Base-by-base conservation (phyloP, 345 rosid species). In the Camelina neglecta region DNA sequence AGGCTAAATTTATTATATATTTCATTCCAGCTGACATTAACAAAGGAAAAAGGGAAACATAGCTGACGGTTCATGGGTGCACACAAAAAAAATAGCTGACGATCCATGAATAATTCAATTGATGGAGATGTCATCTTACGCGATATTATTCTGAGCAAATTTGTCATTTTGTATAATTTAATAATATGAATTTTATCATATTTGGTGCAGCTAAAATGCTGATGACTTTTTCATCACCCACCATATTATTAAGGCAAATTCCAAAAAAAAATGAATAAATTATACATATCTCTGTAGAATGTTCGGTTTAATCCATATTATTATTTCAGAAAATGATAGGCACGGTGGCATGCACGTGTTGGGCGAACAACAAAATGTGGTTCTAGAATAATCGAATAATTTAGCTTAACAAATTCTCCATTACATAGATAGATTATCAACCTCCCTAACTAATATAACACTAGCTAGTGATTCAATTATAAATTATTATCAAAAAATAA, bases 371-470 rank as follows among this genome's bases (percentile, higher is more conserved):
- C 49, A 45, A 54, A 18, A 50, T 38, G 58, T 55, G 42, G 51
- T 63, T 70, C 70, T 76, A 44, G 45, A 69, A 50, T 69, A 62
- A 44, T 69, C 59, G 44, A 76, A 55, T 54, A 69, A 45, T 76
- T 69, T 62, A 69, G 80, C 65, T 76, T 76, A 76, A 69, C 71
- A 33, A 76, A 76, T 69, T 58, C 69, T 61, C 74, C 62, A 60
- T 50, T 50, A 48, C 58, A 42, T 23, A 57, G 42, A 66, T 35
- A 50, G 23, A 21, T 58, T 58, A 76, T 76, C 70, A 76, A 61
- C 80, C 51, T 75, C 80, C 12, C 65, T 75, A 76, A 69, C 80
- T 69, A 54, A 61, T 50, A 58, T n/a, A 29, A 39, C 38, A 63
- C 24, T n/a, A n/a, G 0, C 18, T 59, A 33, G 12, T 12, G 55